These are phyloP conservation scores for Trichoderma endophyticum DNA, from an alignment of 2,329 filamentous ascomycete genomes.

Conservation along the genomic window DNA sequence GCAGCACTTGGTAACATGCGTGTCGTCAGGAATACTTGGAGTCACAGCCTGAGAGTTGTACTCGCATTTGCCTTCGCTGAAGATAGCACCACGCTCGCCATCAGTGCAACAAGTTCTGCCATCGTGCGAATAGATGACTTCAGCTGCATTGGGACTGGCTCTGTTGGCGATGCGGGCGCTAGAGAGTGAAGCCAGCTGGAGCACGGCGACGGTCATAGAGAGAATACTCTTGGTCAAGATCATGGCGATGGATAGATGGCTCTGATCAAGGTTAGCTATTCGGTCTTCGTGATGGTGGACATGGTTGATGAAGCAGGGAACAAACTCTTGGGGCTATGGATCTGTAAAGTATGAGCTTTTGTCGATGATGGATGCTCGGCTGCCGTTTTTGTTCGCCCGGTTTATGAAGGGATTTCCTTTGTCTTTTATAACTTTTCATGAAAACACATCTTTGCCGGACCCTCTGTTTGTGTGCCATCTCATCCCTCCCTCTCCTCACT, in stretches of 20 bases:
- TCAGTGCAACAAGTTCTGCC: not conserved
- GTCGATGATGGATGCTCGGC: not conserved
- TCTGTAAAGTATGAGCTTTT: not conserved
- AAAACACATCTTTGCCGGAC: not conserved
- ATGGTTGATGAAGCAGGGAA: not conserved
- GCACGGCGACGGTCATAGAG: not conserved
- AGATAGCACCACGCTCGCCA: not conserved
- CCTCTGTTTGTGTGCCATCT: not conserved
- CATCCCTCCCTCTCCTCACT: not conserved
- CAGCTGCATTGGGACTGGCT: not conserved
- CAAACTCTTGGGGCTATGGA: not conserved
- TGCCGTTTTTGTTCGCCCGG: not conserved
- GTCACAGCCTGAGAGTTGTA: not conserved
- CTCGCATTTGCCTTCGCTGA: not conserved
- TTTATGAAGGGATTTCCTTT: not conserved
- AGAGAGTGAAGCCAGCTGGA: not conserved
- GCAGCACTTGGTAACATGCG: not conserved
- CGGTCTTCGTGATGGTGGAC: not conserved
- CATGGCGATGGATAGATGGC: not conserved
- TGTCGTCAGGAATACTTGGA: not conserved
- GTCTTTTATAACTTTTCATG: not conserved
- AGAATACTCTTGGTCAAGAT: not conserved
- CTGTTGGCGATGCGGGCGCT: not conserved
- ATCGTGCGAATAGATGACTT: not conserved
- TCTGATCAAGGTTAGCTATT: not conserved